Evolutionary conservation across 495 filamentous ascomycete species (phyloP).

Genomic region (Penicillium soppii): DNA sequence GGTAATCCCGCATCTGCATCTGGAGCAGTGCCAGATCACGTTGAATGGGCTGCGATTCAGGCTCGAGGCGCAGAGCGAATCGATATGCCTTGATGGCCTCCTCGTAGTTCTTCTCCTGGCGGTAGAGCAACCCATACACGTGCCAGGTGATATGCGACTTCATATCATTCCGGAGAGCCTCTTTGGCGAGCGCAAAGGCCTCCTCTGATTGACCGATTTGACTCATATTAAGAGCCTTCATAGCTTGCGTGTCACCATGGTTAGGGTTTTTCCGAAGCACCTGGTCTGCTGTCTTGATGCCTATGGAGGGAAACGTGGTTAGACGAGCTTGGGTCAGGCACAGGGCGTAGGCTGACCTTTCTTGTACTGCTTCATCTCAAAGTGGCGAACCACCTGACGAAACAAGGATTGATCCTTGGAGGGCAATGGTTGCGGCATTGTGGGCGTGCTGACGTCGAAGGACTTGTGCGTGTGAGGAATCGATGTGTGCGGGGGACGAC

Average conservation of each 20-base stretch:
- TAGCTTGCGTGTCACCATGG: constrained; percentile 97
- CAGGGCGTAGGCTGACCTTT: constrained; percentile 55
- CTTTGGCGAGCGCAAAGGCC: constrained; percentile 88
- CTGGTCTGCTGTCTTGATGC: constrained; percentile 89
- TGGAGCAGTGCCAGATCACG: constrained; percentile 91
- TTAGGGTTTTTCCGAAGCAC: constrained; percentile 91
- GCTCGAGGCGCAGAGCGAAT: constrained; percentile 87
- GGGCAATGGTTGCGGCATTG: constrained; percentile 79
- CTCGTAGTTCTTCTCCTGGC: constrained; percentile 92
- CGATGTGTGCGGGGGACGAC: constrained; percentile 44
- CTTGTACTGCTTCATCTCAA: constrained; percentile 98
- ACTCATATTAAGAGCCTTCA: constrained; percentile 98
- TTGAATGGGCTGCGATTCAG: constrained; percentile 90
- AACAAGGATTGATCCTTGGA: constrained; percentile 94
- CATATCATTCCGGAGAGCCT: constrained; percentile 90
- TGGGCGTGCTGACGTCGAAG: constrained; percentile 30
- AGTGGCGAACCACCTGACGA: constrained; percentile 87
- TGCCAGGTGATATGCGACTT: constrained; percentile 99
- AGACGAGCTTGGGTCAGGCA: constrained; percentile 7
- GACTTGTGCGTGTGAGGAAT: constrained; percentile 39
- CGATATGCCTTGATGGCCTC: constrained; percentile 99
- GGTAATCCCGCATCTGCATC: constrained; percentile 94
- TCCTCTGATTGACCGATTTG: constrained; percentile 85
- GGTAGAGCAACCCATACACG: constrained; percentile 94
- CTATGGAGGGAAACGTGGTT: constrained; percentile 40